These are phyloP conservation scores for Kwoniella shivajii DNA, from an alignment of 1,284 basidiomycete genomes.

Conservation along the genomic window DNA sequence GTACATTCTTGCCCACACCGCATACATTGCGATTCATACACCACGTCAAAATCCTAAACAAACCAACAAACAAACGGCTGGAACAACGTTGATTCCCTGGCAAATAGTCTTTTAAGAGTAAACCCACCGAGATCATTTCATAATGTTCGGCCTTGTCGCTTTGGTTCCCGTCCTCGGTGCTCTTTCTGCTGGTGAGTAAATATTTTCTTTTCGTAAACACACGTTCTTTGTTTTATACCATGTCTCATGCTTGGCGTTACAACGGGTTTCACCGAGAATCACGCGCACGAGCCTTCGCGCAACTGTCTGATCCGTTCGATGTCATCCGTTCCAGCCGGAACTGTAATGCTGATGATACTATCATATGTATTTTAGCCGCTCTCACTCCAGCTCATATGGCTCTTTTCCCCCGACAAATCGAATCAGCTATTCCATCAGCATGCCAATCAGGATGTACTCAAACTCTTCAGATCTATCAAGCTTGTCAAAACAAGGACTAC, in stretches of 20 bases:
- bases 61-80: too few species aligned
- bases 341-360: background rate
- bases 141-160: constrained; percentile 15
- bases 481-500: constrained; percentile 41
- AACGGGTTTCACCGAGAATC: background rate
- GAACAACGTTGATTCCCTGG: too few species aligned
- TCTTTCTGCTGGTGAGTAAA: constrained; percentile 21
- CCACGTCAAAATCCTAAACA: too few species aligned
- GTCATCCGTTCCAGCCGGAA: background rate
- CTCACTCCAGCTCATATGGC: constrained; percentile 15
- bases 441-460: constrained; percentile 26
- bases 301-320: background rate
- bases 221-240: background rate
- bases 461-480: constrained; percentile 40
- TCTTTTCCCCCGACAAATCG: constrained; percentile 29
- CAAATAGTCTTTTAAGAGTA: too few species aligned
- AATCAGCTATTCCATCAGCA: constrained; percentile 27
- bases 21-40: too few species aligned
- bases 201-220: background rate
- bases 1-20: too few species aligned
- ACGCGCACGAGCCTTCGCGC: background rate
- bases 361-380: constrained; percentile 10
- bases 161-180: constrained; percentile 23
- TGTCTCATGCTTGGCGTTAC: background rate
- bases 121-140: too few species aligned